Evolutionary conservation across 371 early-diverging fungal genomes (phyloP).

Genomic region (Dinochytrium kinnereticum): DNA sequence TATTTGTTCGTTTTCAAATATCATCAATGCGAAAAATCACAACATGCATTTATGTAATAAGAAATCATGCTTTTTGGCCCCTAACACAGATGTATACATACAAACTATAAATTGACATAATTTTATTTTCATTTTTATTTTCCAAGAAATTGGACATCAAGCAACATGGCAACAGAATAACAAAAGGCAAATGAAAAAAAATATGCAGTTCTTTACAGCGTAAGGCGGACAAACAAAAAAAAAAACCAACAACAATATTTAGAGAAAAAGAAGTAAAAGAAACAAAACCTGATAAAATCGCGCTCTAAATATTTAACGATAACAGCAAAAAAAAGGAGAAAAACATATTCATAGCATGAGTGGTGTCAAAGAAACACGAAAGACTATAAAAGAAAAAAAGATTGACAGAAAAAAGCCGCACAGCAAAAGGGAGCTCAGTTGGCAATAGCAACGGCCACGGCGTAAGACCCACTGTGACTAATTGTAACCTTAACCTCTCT

Average conservation of each 20-base stretch:
- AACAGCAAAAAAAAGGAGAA: neutral
- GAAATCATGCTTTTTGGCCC: too few species aligned
- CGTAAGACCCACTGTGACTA: conserved; percentile 91
- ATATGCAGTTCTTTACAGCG: neutral
- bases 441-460: conserved; percentile 76
- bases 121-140: neutral
- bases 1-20: too few species aligned
- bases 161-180: neutral
- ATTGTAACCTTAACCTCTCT: conserved; percentile 86
- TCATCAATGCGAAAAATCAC: too few species aligned
- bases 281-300: neutral
- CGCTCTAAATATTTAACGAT: too few species aligned
- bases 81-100: too few species aligned
- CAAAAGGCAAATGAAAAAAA: conserved; percentile 2
- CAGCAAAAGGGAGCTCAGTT: conserved; percentile 8
- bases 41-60: too few species aligned
- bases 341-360: neutral
- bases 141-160: neutral
- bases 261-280: neutral
- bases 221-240: neutral
- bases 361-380: neutral
- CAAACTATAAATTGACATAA: neutral
- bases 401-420: neutral
- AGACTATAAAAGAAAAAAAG: conserved; percentile 7
- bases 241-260: neutral